phyloP scores from a whole-genome alignment of 257 asterid species.

The Ilex asprella region DNA sequence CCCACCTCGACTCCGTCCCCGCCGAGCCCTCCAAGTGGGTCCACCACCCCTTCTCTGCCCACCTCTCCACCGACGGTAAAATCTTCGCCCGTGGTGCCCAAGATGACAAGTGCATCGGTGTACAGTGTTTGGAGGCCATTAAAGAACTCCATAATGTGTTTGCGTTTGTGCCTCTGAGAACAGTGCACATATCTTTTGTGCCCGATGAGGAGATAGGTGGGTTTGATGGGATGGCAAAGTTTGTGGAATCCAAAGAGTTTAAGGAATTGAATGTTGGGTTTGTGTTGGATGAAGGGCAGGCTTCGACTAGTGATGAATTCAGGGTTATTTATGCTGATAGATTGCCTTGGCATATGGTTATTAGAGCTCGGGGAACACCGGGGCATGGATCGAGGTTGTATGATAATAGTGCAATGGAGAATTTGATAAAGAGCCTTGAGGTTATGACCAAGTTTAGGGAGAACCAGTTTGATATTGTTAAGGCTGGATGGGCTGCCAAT shows the following conservation, averaged over 20 bases:
- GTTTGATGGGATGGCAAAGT: constrained; percentile 76
- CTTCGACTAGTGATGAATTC: constrained; percentile 67
- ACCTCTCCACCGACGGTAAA: constrained; percentile 42
- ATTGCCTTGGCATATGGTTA: constrained; percentile 76
- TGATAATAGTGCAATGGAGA: constrained; percentile 80
- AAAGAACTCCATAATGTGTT: constrained; percentile 22
- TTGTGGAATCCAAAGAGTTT: constrained; percentile 49
- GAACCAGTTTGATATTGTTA: constrained; percentile 60
- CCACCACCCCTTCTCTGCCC: constrained; percentile 73
- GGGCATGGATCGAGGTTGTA: constrained; percentile 86
- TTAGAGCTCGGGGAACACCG: constrained; percentile 63
- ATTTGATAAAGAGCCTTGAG: constrained; percentile 80
- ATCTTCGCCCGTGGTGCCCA: constrained; percentile 92
- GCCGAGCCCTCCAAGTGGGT: constrained; percentile 80
- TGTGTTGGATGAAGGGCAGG: constrained; percentile 91
- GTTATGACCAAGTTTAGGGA: constrained; percentile 74
- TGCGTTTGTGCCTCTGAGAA: constrained; percentile 40
- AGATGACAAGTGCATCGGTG: constrained; percentile 81
- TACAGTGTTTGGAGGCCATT: constrained; percentile 81
- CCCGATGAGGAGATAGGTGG: constrained; percentile 94
- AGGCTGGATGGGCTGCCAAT: constrained; percentile 60
- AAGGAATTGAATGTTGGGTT: constrained; percentile 63
- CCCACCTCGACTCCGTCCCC: constrained; percentile 94
- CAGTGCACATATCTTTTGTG: constrained; percentile 57
- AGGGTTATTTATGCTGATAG: constrained; percentile 89